Evolutionary conservation across 257 asterid species (phyloP), one percentile per base, ranked within the genome.

Genomic region (Fraxinus excelsior): DNA sequence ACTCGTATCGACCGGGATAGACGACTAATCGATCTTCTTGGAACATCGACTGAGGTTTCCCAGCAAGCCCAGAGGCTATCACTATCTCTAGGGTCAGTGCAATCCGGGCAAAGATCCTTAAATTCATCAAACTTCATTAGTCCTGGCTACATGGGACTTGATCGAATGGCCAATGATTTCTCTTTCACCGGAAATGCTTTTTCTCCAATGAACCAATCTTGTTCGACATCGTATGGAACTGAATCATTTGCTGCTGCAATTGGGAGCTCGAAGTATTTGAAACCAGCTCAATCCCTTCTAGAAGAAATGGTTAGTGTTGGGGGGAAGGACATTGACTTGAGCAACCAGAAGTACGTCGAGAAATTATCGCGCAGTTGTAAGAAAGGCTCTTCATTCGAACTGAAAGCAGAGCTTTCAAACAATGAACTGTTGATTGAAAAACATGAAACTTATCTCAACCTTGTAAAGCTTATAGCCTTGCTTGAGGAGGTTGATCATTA

Each of bases 21-120:
- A 29, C 91, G 90, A 26, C 76, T 92, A 2, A 90, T 91, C 88
- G 91, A 92, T 71, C 91, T 92, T 58, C 93, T 92, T 38, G 97
- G 96, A 29, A 77, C 88, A 44, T 71, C 96, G 7, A 87, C 81
- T 38, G 89, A 82, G 34, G 56, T 81, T 21, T 60, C 78, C n/a
- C 84, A 73, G 8, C 92, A 83, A 32, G 32, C 84, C 38, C 96
- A 88, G 80, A 84, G 90, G 71, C 97, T 94, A 7, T 91, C 99
- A 3, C 90, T 92, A 11, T 91, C 99, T 12, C 80, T 94, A 66
- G 88, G 96, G 73, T 82, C 91, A 2, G 80, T 67, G 2, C 80
- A 84, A 2, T 87, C 80, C 70, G 70, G 84, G 6, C 85, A 84
- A 58, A 76, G 83, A 67, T 7, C 81, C 76, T 49, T 85, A 21